Percentiles rank a stretch among this genome's conserved stretches.
Conservation (phyloP, 1,284 basidiomycete species). For the Laetiporus sulphureus region DNA sequence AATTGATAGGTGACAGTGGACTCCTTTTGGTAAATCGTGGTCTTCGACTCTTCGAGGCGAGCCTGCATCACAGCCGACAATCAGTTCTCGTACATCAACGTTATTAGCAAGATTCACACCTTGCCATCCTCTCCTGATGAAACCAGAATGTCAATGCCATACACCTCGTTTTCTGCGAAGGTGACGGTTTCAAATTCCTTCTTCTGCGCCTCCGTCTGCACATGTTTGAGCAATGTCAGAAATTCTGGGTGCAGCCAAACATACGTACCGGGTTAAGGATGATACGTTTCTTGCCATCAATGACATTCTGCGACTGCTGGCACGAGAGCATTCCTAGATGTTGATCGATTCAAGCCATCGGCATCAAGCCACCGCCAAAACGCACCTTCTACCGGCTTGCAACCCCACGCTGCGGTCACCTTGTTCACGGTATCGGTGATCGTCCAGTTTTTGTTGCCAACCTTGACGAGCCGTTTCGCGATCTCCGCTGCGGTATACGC, state of each 20-base stretch:
- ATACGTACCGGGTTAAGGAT: conserved; percentile 72
- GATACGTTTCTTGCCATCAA: conserved; percentile 96
- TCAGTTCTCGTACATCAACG: no score
- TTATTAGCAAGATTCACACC: conserved; percentile 37
- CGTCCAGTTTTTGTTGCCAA: conserved; percentile 91
- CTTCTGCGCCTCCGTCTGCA: conserved; percentile 65
- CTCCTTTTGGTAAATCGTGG: conserved; percentile 91
- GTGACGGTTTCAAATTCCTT: conserved; percentile 78
- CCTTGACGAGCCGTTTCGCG: conserved; percentile 83
- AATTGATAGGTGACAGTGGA: conserved; percentile 87
- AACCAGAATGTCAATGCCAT: conserved; percentile 90
- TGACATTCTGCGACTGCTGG: conserved; percentile 88
- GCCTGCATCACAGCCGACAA: no score
- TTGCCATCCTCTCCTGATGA: conserved; percentile 88
- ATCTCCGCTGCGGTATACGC: conserved; percentile 91
- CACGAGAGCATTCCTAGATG: conserved; percentile 79
- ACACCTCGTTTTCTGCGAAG: conserved; percentile 94
- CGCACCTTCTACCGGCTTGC: conserved; percentile 87
- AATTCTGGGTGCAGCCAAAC: neutral
- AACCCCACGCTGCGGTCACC: conserved; percentile 67
- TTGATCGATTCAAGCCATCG: conserved; percentile 1
- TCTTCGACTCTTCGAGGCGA: conserved; percentile 82
- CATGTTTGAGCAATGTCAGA: neutral
- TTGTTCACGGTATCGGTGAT: conserved; percentile 86
- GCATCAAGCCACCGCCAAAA: conserved; percentile 5